A percentile compares a stretch with the other conserved stretches of the same genome.
These are phyloP conservation scores for Aspergillus sp. DNA, from an alignment of 2,329 filamentous ascomycete species.

Conservation along the genomic window DNA sequence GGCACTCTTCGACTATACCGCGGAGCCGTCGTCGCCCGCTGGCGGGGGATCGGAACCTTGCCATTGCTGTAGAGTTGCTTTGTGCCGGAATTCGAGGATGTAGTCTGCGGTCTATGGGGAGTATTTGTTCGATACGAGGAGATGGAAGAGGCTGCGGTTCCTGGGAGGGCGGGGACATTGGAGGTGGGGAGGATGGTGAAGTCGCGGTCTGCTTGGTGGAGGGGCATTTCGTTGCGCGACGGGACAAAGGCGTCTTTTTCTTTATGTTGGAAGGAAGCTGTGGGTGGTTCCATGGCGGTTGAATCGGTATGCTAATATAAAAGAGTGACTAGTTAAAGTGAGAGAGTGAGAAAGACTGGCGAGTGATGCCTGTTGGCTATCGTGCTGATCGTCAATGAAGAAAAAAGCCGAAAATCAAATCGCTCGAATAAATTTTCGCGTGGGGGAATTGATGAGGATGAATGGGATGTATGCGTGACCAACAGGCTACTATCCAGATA, in stretches of 20 bases:
- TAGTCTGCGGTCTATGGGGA: background rate
- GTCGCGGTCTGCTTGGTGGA: constrained; percentile 5
- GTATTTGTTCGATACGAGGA: background rate
- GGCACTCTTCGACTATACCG: constrained; percentile 24
- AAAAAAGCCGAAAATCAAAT: background rate
- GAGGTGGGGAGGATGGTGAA: constrained; percentile 6
- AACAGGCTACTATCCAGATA: constrained; percentile 7
- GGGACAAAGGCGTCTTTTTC: background rate
- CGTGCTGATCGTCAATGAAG: background rate
- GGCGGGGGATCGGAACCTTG: constrained; percentile 28
- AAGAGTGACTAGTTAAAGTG: too few relatives aligned
- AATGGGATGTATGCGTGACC: too few relatives aligned
- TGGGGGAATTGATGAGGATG: too few relatives aligned
- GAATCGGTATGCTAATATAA: too few relatives aligned
- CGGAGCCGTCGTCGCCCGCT: constrained; percentile 10
- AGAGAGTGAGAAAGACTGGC: background rate
- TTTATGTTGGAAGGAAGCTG: constrained; percentile 1
- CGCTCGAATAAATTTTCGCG: too few relatives aligned
- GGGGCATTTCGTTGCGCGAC: constrained; percentile 5
- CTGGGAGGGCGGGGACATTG: constrained; percentile 5
- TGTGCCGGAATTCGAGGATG: constrained; percentile 3
- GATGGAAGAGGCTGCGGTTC: background rate
- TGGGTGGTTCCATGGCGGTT: constrained; percentile 8
- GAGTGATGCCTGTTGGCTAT: background rate
- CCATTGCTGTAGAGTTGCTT: constrained; percentile 10